Evolutionary conservation across 805 yeast species (phyloP).

Genomic region (Maudiozyma saulgeensis): DNA sequence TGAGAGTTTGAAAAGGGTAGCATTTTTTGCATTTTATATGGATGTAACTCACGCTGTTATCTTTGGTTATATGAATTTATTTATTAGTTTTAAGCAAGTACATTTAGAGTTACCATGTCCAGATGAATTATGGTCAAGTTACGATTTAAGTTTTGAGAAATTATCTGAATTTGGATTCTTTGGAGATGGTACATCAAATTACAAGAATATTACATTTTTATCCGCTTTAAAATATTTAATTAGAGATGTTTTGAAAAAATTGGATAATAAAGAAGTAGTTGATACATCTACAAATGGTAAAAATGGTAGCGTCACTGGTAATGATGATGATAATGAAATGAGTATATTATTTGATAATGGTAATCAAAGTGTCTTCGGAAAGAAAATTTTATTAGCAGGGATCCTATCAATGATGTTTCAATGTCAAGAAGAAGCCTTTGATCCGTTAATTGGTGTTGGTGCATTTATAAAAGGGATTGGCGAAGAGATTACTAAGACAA

Average conservation of each 20-base stretch:
- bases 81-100: conserved; percentile 48
- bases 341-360: conserved; percentile 2
- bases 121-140: conserved; percentile 48
- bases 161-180: conserved; percentile 20
- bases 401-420: conserved; percentile 57
- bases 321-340: conserved; percentile 7
- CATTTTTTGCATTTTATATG: conserved; percentile 71
- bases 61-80: conserved; percentile 59
- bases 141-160: conserved; percentile 18
- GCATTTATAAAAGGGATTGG: conserved; percentile 6
- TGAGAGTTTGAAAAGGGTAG: conserved; percentile 68
- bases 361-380: conserved; percentile 45
- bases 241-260: conserved; percentile 31
- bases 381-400: conserved; percentile 58
- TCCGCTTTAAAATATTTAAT: conserved; percentile 48
- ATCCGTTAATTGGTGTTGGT: conserved; percentile 9
- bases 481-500: conserved; percentile 15
- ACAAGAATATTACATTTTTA: conserved; percentile 38
- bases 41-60: conserved; percentile 73
- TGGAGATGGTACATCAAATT: conserved; percentile 9
- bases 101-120: conserved; percentile 55
- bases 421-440: conserved; percentile 56
- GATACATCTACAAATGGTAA: background rate
- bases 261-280: background rate
- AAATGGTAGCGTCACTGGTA: background rate